Base-by-base conservation (phyloP, 176 grass and related monocot species). In the Avena sativa region DNA sequence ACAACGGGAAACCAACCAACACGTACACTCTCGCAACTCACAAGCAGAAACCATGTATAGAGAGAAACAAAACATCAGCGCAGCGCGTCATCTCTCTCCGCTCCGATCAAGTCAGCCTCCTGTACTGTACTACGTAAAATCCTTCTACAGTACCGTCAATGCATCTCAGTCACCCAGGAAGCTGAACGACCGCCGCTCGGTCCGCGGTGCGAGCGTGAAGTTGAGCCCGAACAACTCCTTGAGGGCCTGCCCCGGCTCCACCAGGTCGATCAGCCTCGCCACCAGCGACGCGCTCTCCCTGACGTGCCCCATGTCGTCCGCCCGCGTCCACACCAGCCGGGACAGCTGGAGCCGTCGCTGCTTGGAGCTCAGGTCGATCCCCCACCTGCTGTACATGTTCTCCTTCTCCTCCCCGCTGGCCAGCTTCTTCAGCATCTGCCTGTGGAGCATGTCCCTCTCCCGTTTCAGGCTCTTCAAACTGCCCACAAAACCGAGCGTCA, bases 141-240 rank as follows among this genome's bases (percentile, higher is more conserved):
- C 12, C 28, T 72, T 43, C 40, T 43, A 43, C 28, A 30, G 28
- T 30, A 30, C 28, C 28, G 40, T 43, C 40, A 43, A 4, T 43
- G 40, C 40, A 43, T 43, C 40, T 43, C 40, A 79, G 19, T 74
- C 81, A 10, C 74, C 84, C 53, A 85, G 71, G 61, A 91, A 84
- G 68, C 89, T 70, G 30, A 91, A 96, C 16, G 90, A 91, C 79
- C 90, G 79, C 25, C 89, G 86, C 15, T 89, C 89, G 44, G 52
- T 34, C 9, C 53, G 82, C 19, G 71, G 89, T 25, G 82, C 91
- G 36, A 94, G 81, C 17, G 84, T 82, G 74, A 98, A 94, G 63
- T 93, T 91, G 48, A 98, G 88, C 74, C 92, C 94, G 59, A 98
- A 92, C 97, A 98, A 96, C 76, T 96, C 93, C 89, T 96, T 96